Base-by-base conservation (phyloP, 139 green algal genomes). In the Raphidocelis subcapitata region DNA sequence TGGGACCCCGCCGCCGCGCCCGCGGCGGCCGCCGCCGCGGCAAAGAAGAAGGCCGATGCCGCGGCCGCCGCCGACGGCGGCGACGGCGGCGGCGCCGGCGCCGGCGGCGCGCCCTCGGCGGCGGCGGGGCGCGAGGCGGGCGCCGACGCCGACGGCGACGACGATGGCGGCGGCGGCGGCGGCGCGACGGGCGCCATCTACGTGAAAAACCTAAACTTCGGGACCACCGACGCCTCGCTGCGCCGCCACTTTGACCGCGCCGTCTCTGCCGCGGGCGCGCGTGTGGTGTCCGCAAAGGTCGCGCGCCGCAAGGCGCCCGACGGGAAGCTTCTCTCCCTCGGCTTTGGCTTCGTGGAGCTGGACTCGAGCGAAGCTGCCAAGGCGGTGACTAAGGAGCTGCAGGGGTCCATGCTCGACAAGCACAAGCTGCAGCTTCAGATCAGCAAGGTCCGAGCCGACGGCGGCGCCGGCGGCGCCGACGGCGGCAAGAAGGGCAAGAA, bases 151-250 rank as follows among this genome's bases (percentile, higher is more conserved):
- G 56, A 61, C 1, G 72, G 20, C 23, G 79, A 75, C 2, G 84
- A 73, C 8, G 79, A 76, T 1, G 68, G 67, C 1, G 79, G 81
- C 5, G 72, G 60, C 29, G 49, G 44, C 28, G 59, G 52, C 49
- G 75, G 52, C 60, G 29, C 79, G 26, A 70, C 73, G 24, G 52
- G 62, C 24, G 89, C 82, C 20, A 83, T 97, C 24, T 99, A 94
- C 72, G 93, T 99, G 2, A 99, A 99, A 81, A 98, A 98, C 65
- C 71, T 99, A 52, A 82, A 90, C 3, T 99, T 97, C 71, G 79
- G 62, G 37, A 98, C 95, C 18, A 88, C 67, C 2, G 89, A 94
- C 31, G 69, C 59, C 3, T 72, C 49, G 15, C 81, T 99, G 20
- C 65, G 61, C 52, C 73, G 84, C 67, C 92, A 97, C 77, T 97